A percentile compares a stretch with the other conserved stretches of the same genome.
These are phyloP conservation scores for Abortiporus biennis DNA, from an alignment of 1,284 basidiomycete species.

Conservation along the genomic window DNA sequence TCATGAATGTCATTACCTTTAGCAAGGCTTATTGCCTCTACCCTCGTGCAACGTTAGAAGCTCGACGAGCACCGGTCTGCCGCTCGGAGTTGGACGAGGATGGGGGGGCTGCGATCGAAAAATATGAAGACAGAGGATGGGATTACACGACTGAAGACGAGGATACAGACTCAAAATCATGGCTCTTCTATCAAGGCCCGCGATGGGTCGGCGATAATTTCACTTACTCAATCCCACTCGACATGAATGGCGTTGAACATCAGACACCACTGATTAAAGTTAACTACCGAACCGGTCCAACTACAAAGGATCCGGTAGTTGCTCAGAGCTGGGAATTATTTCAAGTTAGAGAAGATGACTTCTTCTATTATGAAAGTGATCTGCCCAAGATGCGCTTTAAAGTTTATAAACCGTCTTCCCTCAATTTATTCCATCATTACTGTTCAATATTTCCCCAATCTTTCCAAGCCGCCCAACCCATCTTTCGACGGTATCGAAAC, in stretches of 20 bases:
- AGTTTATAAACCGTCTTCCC: too few species aligned
- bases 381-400: too few species aligned
- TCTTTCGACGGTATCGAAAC: too few species aligned
- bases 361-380: too few species aligned
- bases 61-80: slow-evolving; percentile 14
- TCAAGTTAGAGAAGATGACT: too few species aligned
- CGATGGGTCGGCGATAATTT: slow-evolving; percentile 20
- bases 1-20: slow-evolving; percentile 23
- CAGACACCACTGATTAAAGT: slow-evolving; percentile 5
- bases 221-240: slow-evolving; percentile 17
- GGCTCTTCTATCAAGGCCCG: slow-evolving; percentile 12
- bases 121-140: slow-evolving; percentile 23
- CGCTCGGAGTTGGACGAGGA: slow-evolving; percentile 6
- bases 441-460: too few species aligned
- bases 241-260: slow-evolving; percentile 12
- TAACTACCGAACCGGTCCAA: not conserved
- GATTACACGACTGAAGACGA: slow-evolving; percentile 7
- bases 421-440: too few species aligned
- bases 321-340: slow-evolving; percentile 1
- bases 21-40: slow-evolving; percentile 22
- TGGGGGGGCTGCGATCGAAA: slow-evolving; percentile 12
- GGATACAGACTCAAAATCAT: not conserved
- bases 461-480: too few species aligned
- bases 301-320: not conserved
- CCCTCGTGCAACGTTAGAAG: slow-evolving; percentile 23